Percentiles rank a stretch among this genome's conserved stretches.
These are phyloP conservation scores for Neurospora sp. DNA, from an alignment of 495 filamentous ascomycete species.

Conservation along the genomic window DNA sequence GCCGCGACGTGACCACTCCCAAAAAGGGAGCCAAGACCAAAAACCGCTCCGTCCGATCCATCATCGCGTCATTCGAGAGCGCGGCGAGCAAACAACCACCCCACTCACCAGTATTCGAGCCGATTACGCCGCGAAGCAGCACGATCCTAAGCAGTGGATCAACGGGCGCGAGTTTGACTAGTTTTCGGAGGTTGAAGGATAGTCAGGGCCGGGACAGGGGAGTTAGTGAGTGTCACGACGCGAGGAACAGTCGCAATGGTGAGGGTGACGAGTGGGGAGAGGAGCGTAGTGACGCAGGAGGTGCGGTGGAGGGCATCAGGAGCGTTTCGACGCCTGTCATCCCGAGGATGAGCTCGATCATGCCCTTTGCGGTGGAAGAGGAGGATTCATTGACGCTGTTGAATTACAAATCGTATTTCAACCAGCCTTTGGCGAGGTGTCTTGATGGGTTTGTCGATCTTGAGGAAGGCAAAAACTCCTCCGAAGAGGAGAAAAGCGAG, in stretches of 20 bases:
- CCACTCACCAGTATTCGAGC: not conserved
- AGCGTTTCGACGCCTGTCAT: not conserved
- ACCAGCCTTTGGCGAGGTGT: slow-evolving; percentile 16
- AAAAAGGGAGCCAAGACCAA: not conserved
- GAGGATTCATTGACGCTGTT: slow-evolving; percentile 19
- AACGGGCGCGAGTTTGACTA: not conserved
- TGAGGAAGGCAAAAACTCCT: not conserved
- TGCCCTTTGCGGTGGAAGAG: slow-evolving; percentile 1
- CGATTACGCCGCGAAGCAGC: not conserved
- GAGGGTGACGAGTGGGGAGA: too few species aligned
- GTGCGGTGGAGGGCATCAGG: not conserved
- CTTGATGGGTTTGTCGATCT: slow-evolving; percentile 7
- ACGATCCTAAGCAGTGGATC: not conserved
- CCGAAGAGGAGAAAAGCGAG: not conserved
- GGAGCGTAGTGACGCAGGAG: not conserved
- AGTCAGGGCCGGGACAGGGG: not conserved
- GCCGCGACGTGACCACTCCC: not conserved
- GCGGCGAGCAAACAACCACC: not conserved
- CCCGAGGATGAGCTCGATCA: not conserved
- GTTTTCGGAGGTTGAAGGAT: not conserved
- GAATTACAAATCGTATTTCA: slow-evolving; percentile 19
- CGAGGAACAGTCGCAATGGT: not conserved
- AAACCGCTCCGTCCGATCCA: slow-evolving; percentile 8
- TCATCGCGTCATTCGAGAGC: slow-evolving; percentile 13
- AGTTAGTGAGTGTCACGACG: not conserved